phyloP scores from a whole-genome alignment of 139 green algal genomes.

The Coccomyxa sp. region DNA sequence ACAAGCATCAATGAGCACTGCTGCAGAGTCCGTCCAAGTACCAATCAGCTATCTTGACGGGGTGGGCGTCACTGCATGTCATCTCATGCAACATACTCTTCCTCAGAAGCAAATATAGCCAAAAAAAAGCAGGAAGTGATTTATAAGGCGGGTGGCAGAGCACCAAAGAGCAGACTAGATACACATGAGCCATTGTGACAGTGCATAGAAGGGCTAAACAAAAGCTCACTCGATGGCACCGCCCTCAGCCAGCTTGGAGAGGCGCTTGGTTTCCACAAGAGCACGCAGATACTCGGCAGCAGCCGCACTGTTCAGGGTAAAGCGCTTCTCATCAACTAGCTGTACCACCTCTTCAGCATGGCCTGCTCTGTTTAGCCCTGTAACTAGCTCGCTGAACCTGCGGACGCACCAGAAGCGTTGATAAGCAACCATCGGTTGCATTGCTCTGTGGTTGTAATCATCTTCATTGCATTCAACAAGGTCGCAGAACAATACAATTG shows the following conservation, averaged over 20 bases:
- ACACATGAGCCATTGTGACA: not conserved
- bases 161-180: not conserved
- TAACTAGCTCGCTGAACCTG: not conserved
- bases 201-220: not conserved
- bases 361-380: not conserved
- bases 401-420: not conserved
- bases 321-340: slow-evolving; percentile 25
- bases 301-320: slow-evolving; percentile 50
- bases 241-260: slow-evolving; percentile 42
- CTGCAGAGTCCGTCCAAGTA: not conserved
- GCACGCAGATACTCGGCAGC: slow-evolving; percentile 85
- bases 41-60: not conserved
- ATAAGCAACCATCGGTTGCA: not conserved
- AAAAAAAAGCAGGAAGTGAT: not conserved
- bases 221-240: not conserved
- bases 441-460: not conserved
- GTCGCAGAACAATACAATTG: not conserved
- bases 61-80: not conserved
- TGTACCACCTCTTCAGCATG: slow-evolving; percentile 31
- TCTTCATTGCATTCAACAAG: not conserved
- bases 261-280: slow-evolving; percentile 61
- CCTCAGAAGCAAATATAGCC: too few species aligned
- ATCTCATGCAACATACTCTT: too few species aligned
- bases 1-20: not conserved
- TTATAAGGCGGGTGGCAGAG: not conserved